Base-by-base conservation (phyloP, 495 filamentous ascomycete species). In the Aspergillus mulundensis region DNA sequence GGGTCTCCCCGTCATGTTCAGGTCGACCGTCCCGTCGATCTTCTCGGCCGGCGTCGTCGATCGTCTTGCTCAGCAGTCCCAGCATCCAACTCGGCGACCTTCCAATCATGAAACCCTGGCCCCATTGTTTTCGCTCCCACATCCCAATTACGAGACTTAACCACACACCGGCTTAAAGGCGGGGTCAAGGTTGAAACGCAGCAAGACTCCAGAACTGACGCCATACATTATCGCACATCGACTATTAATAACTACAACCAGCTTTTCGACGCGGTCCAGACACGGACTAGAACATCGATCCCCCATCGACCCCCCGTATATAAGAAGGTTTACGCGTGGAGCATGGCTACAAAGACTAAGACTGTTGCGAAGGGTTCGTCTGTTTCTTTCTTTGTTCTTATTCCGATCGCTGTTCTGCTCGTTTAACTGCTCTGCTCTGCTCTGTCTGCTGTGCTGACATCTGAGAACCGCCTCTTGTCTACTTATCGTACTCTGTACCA, bases 211-310 rank as follows among this genome's bases (percentile, higher is more conserved):
- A 58, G 57, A 50, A 3, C 61, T 64, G 58, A 64, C 56, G 61
- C 55, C 58, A 61, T 64, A 43, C 51, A 64, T 61, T 54, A 57
- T 59, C 54, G 61, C 57, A 59, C 58, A 15, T 30, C 43, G 21
- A 42, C 50, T 52, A 53, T 56, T 58, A 47, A 54, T 55, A 51
- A 55, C 45, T 54, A n/a, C 8, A 43, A 36, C 24, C 15, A 18
- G 16, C 11, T 30, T 44, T 50, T 42, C 23, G 40, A 38, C 38
- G 36, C 38, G 30, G 45, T 36, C 36, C 45, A 56, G 34, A 40
- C 14, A 40, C 16, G 36, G 25, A 11, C 49, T 51, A 51, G 46
- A 50, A 38, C 24, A 4, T 50, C 32, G 25, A 42, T 18, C 6
- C 12, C n/a, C n/a, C n/a, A n/a, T n/a, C n/a, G n/a, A n/a, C n/a